A percentile compares a stretch with the other conserved stretches of the same genome.
These are phyloP conservation scores for Malassezia cuniculi DNA, from an alignment of 1,284 basidiomycete genomes.

Conservation along the genomic window DNA sequence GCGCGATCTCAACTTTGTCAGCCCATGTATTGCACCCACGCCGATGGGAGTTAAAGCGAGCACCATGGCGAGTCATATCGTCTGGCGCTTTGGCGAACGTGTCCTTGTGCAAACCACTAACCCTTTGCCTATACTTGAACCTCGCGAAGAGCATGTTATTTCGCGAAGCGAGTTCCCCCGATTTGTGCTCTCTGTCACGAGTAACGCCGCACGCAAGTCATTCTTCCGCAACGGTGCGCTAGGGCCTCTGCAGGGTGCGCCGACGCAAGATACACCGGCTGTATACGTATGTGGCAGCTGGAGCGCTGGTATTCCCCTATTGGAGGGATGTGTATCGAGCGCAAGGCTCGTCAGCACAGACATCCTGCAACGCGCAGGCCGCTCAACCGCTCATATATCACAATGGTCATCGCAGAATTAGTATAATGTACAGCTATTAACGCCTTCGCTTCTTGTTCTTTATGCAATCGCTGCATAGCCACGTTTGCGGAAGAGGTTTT, in stretches of 20 bases:
- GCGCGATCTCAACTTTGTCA: slow-evolving; percentile 11
- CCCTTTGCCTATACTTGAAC: slow-evolving; percentile 18
- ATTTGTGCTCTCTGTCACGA: slow-evolving; percentile 18
- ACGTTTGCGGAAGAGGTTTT: slow-evolving; percentile 39
- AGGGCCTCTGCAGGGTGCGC: slow-evolving; percentile 8
- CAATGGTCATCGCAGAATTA: not conserved
- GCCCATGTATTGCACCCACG: not conserved
- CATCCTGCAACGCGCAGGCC: slow-evolving; percentile 6
- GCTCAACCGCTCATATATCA: slow-evolving; percentile 1
- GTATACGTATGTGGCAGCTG: slow-evolving; percentile 16
- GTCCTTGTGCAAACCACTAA: slow-evolving; percentile 39
- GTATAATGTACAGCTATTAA: not conserved
- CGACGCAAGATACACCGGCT: no score
- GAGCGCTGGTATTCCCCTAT: slow-evolving; percentile 22
- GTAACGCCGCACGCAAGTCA: slow-evolving; percentile 4
- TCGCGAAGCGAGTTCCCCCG: slow-evolving; percentile 24
- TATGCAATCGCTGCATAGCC: slow-evolving; percentile 19
- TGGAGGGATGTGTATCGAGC: slow-evolving; percentile 21
- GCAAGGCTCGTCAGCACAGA: slow-evolving; percentile 12
- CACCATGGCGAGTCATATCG: slow-evolving; percentile 34
- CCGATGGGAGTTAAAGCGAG: not conserved
- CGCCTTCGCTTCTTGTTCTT: slow-evolving; percentile 13
- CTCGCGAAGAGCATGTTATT: slow-evolving; percentile 13
- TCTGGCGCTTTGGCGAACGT: slow-evolving; percentile 1
- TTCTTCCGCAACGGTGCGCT: slow-evolving; percentile 15